phyloP scores from a whole-genome alignment of 768 basidiomycete species.

The Rickenella mellea region DNA sequence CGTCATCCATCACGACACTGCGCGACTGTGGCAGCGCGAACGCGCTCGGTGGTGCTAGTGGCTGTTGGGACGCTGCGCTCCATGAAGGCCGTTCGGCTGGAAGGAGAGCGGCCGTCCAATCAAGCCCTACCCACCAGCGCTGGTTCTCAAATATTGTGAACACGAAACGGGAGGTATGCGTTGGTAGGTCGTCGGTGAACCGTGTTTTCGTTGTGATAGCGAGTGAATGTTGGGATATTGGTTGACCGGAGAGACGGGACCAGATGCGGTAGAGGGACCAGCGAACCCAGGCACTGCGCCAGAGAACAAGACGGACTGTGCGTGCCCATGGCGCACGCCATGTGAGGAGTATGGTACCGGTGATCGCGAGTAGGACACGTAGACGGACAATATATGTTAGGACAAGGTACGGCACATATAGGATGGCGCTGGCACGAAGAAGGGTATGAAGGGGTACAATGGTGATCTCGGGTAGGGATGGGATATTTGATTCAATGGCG shows the following conservation, averaged over 20 bases:
- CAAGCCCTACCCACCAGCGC: conserved; percentile 95
- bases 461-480: conserved; percentile 20
- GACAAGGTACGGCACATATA: conserved; percentile 60
- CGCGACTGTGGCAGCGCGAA: conserved; percentile 60
- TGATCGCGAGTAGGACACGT: conserved; percentile 48
- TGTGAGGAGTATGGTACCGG: conserved; percentile 48
- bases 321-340: conserved; percentile 63
- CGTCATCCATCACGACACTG: conserved; percentile 41
- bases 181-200: conserved; percentile 20
- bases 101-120: conserved; percentile 90
- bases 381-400: conserved; percentile 54
- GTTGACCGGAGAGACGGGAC: conserved; percentile 45
- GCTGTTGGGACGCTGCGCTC: conserved; percentile 49
- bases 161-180: conserved; percentile 50
- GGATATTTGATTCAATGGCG: conserved; percentile 51
- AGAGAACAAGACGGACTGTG: conserved; percentile 43
- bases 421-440: conserved; percentile 44
- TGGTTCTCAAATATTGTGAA: conserved; percentile 94
- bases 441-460: conserved; percentile 23
- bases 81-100: conserved; percentile 87
- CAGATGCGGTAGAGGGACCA: conserved; percentile 46
- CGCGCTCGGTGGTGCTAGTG: conserved; percentile 61
- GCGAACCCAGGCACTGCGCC: conserved; percentile 60
- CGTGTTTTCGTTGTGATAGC: conserved; percentile 17
- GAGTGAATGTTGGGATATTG: conserved; percentile 27